Evolutionary conservation across 441 rosid species (phyloP), one percentile per base, ranked within the genome.

Genomic region (Adansonia madagascariensis): DNA sequence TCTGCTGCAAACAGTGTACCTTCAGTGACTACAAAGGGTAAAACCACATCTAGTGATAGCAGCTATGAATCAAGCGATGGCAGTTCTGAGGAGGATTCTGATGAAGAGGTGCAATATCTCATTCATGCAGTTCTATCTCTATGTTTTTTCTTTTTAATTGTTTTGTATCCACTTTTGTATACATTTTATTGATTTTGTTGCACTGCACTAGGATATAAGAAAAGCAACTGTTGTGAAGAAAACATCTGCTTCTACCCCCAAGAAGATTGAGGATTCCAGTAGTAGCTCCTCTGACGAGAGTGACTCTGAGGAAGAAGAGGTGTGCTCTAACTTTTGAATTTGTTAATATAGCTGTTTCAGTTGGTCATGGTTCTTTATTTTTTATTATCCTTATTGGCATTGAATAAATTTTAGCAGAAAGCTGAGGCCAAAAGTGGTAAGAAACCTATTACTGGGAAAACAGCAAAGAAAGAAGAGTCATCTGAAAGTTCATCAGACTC

Each of bases 1-100:
- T 60, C 65, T 60, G 35, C 39, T 11, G 2, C 8, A 3, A 52
- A 31, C n/a, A 53, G 1, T 9, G 27, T 31, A 35, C 47, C 74
- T n/a, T 27, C 61, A 15, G 59, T 17, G 15, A 10, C 75, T 53
- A 49, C 44, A 49, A 50, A 69, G 59, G 7, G 22, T 49, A 50
- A 69, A 49, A 22, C 43, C 5, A 15, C 24, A 53, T 71, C 75
- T 4, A 71, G 24, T 24, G 62, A 52, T 7, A 63, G 71, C 41
- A 80, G 83, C 78, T 84, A 83, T 31, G 4, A 31, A 53, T 71
- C 75, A 2, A 71, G 24, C 9, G 52, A 35, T 7, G 50, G 71
- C 41, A 80, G 83, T 76, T 84, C 86, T 14, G 87, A 85, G 12
- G 84, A 81, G 64, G 86, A 86, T 6, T 82, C 82, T 52, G 83